Evolutionary conservation across 306 rosid genomes (phyloP).

Genomic region (Dryas alaskensis): DNA sequence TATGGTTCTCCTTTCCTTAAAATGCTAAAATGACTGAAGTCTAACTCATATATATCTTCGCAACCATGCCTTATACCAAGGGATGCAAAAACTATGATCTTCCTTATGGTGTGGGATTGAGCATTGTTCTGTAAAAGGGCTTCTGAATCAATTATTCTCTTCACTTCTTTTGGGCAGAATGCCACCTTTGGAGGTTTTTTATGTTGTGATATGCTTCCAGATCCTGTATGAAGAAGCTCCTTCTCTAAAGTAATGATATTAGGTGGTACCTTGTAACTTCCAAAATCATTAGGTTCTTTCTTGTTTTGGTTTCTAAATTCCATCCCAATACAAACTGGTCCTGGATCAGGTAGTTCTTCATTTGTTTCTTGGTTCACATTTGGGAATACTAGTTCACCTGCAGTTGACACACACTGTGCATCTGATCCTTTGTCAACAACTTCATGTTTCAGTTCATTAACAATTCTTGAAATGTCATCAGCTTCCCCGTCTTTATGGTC

Average conservation of each 20-base stretch:
- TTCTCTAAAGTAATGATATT: conserved; percentile 23
- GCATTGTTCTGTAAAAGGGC: conserved; percentile 54
- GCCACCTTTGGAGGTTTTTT: conserved; percentile 66
- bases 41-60: conserved; percentile 77
- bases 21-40: conserved; percentile 76
- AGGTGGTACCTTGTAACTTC: conserved; percentile 13
- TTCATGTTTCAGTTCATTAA: conserved; percentile 27
- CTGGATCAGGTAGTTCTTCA: conserved; percentile 28
- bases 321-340: conserved; percentile 18
- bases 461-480: conserved; percentile 23
- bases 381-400: conserved; percentile 19
- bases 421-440: conserved; percentile 27
- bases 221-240: conserved; percentile 28
- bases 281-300: conserved; percentile 31
- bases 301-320: conserved; percentile 24
- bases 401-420: conserved; percentile 13
- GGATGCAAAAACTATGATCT: conserved; percentile 77
- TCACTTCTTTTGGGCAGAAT: conserved; percentile 85
- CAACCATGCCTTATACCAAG: conserved; percentile 88
- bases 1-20: conserved; percentile 70
- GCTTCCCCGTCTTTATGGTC: conserved; percentile 33
- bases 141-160: conserved; percentile 59
- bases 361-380: conserved; percentile 28
- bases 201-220: conserved; percentile 29
- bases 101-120: conserved; percentile 78